Evolutionary conservation across 2,329 filamentous ascomycete genomes (phyloP), one percentile per base, ranked within the genome.

Genomic region (Arthroderma uncinatum): DNA sequence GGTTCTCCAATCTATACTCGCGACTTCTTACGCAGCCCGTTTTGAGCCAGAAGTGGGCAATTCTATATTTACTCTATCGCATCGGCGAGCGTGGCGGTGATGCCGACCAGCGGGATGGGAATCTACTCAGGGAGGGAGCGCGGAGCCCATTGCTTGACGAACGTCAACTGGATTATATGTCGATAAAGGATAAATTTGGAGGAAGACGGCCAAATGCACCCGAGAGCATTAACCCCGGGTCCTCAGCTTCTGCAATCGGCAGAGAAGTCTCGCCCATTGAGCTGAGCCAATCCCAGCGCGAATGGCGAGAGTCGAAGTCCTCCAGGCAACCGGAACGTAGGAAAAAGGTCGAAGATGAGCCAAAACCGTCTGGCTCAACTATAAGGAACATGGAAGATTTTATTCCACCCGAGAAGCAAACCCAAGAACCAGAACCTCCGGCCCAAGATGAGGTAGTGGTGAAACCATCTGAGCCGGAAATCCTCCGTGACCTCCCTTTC

Each of bases 11-110:
- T 67, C 80, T 98, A 28, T 95, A 96, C 73, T 89, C 89, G 34
- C 82, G 89, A 57, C 80, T 98, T 16, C 78, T 96, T 25, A 87
- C 89, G n/a, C 83, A 96, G 62, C 91, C 91, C 0, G 91, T 97
- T 4, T 79, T 98, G 47, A 87, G 88, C 66, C 87, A 95, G 71
- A 98, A 98, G 79, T 97, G 91, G 90, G 89, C 87, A 2, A 96
- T 98, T 62, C 78, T 98, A 19, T 94, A 94, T 69, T 83, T 98
- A 42, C 81, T 98, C 42, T 87, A 93, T 69, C 84, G 89, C 65
- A 80, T 96, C 52, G 84, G 88, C 60, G 87, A 91, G 66, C 82
- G 81, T 16, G 42, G 48, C 21, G 57, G 16, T 53, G 65, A 69
- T n/a, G 62, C 61, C n/a, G 55, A 61, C 7, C 37, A 52, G 47